Evolutionary conservation across 225 moss, liverwort and hornwort species (phyloP).

Genomic region (Marchantia polymorpha): DNA sequence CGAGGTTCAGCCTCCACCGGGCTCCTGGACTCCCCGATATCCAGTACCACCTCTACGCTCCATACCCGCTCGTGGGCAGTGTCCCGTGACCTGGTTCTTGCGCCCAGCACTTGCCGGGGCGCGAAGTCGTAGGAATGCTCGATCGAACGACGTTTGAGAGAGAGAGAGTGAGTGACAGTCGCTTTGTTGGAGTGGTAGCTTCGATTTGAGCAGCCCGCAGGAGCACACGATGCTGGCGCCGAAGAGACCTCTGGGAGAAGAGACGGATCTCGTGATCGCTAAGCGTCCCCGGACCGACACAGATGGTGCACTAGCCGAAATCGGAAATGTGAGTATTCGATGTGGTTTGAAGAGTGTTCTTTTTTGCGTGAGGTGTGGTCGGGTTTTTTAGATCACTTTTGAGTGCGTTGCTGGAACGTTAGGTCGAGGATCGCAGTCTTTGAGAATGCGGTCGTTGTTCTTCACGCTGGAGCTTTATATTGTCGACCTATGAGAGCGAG

Average conservation of each 20-base stretch:
- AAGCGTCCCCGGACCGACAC: slow-evolving; percentile 46
- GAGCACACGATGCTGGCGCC: slow-evolving; percentile 18
- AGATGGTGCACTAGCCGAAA: slow-evolving; percentile 28
- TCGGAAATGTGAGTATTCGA: slow-evolving; percentile 35
- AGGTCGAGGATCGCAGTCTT: background rate
- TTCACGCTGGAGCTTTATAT: background rate
- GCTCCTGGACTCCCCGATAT: background rate
- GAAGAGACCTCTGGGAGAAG: slow-evolving; percentile 21
- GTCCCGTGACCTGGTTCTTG: too few species aligned
- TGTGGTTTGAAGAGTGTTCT: background rate
- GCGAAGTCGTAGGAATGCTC: background rate
- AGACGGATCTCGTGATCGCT: slow-evolving; percentile 20
- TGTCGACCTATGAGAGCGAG: background rate
- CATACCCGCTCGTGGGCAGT: too few species aligned
- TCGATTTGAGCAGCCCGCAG: background rate
- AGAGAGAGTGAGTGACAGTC: background rate
- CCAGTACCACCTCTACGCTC: background rate
- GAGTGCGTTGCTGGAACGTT: background rate
- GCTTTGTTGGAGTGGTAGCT: background rate
- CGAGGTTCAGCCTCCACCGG: background rate
- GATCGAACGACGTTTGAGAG: background rate
- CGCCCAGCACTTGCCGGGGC: background rate
- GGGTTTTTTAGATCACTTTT: background rate
- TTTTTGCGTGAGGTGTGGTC: background rate
- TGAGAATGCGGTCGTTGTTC: background rate